Evolutionary conservation across 108 stramenopile genomes (phyloP).

Genomic region (Mediolabrus comicus): DNA sequence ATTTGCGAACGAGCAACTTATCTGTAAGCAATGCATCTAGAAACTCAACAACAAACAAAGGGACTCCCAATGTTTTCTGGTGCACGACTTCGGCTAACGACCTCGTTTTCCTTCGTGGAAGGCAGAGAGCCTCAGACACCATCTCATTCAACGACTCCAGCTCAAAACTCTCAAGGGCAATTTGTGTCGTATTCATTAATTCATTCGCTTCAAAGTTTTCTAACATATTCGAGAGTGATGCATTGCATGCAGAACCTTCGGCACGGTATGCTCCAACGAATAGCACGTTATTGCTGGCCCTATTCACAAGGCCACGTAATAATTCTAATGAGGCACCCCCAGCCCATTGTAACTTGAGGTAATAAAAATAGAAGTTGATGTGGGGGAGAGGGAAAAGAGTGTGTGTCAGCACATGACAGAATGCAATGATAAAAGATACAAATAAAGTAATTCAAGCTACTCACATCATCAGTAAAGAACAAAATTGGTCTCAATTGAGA

Average conservation of each 20-base stretch:
- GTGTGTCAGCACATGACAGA: not conserved
- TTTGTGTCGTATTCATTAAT: not conserved
- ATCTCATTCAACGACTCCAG: constrained; percentile 11
- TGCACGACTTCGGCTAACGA: constrained; percentile 18
- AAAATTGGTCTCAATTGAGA: constrained; percentile 8
- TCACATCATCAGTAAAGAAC: constrained; percentile 28
- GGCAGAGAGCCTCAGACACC: constrained; percentile 8
- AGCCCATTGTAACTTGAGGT: constrained; percentile 18
- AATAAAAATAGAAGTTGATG: not conserved
- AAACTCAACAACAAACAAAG: constrained; percentile 14
- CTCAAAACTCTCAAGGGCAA: not conserved
- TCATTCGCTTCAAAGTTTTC: not conserved
- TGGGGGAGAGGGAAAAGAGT: not conserved
- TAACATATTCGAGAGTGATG: not conserved
- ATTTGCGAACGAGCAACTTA: constrained; percentile 12
- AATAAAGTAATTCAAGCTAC: not conserved
- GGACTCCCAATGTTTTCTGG: constrained; percentile 28
- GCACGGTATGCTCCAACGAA: not conserved
- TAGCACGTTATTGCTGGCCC: not conserved
- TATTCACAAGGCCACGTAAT: not conserved
- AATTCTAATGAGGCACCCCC: constrained; percentile 8
- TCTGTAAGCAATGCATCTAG: constrained; percentile 6
- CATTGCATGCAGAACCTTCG: not conserved
- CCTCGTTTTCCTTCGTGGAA: constrained; percentile 15
- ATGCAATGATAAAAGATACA: not conserved